phyloP scores from a whole-genome alignment of 164 flowering plant genomes.

The Kalanchoe fedtschenkoi region DNA sequence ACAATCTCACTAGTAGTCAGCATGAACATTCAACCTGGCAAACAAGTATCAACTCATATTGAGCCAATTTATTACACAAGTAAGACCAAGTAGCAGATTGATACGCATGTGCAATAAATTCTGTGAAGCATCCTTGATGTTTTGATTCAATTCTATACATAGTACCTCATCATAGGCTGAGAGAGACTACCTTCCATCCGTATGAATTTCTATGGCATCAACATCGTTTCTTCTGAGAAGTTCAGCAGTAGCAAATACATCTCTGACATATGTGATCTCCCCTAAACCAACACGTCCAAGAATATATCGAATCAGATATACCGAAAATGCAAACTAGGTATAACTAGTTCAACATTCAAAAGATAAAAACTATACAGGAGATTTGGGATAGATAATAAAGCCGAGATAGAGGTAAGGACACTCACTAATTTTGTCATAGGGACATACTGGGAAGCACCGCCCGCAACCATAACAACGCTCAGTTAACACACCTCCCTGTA shows the following conservation, averaged over 20 bases:
- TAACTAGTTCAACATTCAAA: not conserved
- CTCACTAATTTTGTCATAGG: constrained; percentile 77
- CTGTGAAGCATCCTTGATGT: not conserved
- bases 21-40: too few species aligned
- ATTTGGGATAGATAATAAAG: not conserved
- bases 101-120: not conserved
- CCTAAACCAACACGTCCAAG: constrained; percentile 24
- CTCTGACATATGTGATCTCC: constrained; percentile 45
- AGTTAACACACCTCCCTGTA: constrained; percentile 59
- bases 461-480: constrained; percentile 95
- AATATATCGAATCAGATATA: not conserved
- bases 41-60: too few species aligned
- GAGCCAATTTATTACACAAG: not conserved
- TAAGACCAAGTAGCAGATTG: not conserved
- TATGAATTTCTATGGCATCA: constrained; percentile 81
- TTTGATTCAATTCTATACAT: not conserved
- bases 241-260: constrained; percentile 42
- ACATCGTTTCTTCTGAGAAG: constrained; percentile 52
- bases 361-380: not conserved
- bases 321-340: not conserved
- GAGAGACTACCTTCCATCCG: constrained; percentile 59
- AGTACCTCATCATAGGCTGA: not conserved
- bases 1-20: too few species aligned
- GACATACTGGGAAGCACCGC: constrained; percentile 74
- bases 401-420: constrained; percentile 6